These are phyloP conservation scores for Nigrospora oryzae DNA, from an alignment of 2,329 filamentous ascomycete genomes.

Conservation along the genomic window DNA sequence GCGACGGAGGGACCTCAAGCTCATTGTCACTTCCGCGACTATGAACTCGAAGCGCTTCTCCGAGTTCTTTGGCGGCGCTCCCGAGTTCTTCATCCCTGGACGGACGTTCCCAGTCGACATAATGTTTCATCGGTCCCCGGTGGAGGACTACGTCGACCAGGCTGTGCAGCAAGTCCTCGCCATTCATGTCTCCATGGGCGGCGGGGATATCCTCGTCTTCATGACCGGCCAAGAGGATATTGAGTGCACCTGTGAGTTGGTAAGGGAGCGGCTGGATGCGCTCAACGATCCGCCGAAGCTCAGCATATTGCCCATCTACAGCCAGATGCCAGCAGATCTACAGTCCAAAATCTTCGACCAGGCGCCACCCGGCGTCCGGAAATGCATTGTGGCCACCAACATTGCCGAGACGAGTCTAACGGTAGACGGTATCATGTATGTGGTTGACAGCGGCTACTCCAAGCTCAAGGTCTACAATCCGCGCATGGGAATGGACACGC, in stretches of 20 bases:
- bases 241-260: constrained; percentile 87
- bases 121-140: constrained; percentile 88
- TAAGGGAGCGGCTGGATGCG: constrained; percentile 78
- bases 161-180: constrained; percentile 92
- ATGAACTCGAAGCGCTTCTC: constrained; percentile 98
- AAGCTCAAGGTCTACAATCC: constrained; percentile 99
- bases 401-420: constrained; percentile 98
- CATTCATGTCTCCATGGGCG: constrained; percentile 90
- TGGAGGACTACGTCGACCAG: constrained; percentile 95
- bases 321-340: constrained; percentile 96
- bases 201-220: constrained; percentile 92
- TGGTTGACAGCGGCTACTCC: constrained; percentile 91
- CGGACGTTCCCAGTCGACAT: constrained; percentile 96
- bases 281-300: constrained; percentile 93
- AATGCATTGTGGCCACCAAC: constrained; percentile 97
- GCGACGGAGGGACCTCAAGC: constrained; percentile 79
- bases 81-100: constrained; percentile 93
- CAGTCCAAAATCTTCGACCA: constrained; percentile 97
- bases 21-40: constrained; percentile 96
- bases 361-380: constrained; percentile 81
- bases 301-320: constrained; percentile 94
- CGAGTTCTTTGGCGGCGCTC: constrained; percentile 90
- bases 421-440: constrained; percentile 98
- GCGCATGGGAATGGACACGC: constrained; percentile 97
- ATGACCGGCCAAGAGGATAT: constrained; percentile 99